Evolutionary conservation across 1,284 basidiomycete genomes (phyloP), one percentile per base, ranked within the genome.

Genomic region (Rhodofomes roseus): DNA sequence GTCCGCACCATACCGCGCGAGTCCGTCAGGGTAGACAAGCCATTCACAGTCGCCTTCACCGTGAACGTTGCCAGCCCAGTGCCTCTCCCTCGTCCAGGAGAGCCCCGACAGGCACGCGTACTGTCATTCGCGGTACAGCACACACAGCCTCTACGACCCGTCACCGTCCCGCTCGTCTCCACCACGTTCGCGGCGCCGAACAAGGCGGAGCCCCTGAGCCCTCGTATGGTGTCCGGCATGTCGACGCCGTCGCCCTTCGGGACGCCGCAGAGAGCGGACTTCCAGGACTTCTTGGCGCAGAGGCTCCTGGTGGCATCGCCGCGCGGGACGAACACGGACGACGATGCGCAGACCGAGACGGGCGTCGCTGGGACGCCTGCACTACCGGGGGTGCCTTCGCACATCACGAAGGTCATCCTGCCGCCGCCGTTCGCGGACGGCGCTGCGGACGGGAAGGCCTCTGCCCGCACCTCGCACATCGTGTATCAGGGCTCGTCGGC

Each of bases 121-220:
- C 62, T 89, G 20, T 74, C 73, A 11, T 71, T 92, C 23, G 86
- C 79, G 11, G 77, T 90, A 4, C 90, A 92, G 65, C 87, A 89
- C 65, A 72, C 87, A 12, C 78, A 79, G 44, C 75, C 77, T 20
- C 76, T 74, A 41, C 75, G 71, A 3, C 63, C 70, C 6, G 65
- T 65, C 4, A 50, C 60, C 1, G 58, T 62, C n/a, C 60, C 63
- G 36, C 60, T 68, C 51, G 61, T 65, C 11, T 58, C 64, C 9
- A 63, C 62, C 18, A 54, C 56, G 2, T 57, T 62, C 1, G 55
- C 65, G 3, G 65, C 58, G 0, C 52, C 8, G 31, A 20, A 22
- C 23, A 39, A 34, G 27, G n/a, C 68, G 39, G 81, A 78, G 52
- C 60, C 73, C 3, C 76, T 75, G 66, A 81, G 77, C 53, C 80